Conservation (phyloP, 108 stramenopile species). For the Aurantiochytrium sp. region DNA sequence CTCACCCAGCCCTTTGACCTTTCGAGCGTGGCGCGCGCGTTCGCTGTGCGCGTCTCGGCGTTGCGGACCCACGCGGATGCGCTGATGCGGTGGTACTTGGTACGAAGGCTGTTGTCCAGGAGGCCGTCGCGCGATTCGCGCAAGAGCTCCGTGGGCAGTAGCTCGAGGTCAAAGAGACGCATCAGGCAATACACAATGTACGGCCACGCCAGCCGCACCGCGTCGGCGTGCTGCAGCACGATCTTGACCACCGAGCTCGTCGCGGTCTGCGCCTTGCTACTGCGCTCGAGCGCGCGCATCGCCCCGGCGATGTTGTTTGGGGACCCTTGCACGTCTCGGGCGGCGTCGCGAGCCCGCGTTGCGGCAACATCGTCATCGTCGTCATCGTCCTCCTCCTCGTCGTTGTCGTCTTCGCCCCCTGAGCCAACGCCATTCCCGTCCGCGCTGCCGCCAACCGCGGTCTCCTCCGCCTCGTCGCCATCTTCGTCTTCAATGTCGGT, state of each 20-base stretch:
- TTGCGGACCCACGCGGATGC: background rate
- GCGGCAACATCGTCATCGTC: background rate
- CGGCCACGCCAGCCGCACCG: background rate
- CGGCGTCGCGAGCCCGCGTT: background rate
- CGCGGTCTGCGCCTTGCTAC: constrained; percentile 1
- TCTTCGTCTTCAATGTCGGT: background rate
- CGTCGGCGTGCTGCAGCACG: background rate
- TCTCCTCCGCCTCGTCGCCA: background rate
- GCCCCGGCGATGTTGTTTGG: background rate
- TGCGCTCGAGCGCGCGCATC: background rate
- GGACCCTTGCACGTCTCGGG: background rate
- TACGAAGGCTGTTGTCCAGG: background rate
- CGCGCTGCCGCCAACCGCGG: no score
- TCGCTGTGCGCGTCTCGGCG: background rate
- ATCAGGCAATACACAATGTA: background rate
- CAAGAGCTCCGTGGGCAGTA: background rate
- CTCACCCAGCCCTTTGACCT: constrained; percentile 18
- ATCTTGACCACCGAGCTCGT: background rate
- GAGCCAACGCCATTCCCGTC: background rate
- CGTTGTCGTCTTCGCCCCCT: background rate
- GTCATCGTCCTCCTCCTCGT: background rate
- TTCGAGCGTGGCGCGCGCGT: background rate
- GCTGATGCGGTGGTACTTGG: background rate
- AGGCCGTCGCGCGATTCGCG: background rate
- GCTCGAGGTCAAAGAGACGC: background rate